Base-by-base conservation (phyloP, 208 protist species). In the Balamuthia mandrillaris region DNA sequence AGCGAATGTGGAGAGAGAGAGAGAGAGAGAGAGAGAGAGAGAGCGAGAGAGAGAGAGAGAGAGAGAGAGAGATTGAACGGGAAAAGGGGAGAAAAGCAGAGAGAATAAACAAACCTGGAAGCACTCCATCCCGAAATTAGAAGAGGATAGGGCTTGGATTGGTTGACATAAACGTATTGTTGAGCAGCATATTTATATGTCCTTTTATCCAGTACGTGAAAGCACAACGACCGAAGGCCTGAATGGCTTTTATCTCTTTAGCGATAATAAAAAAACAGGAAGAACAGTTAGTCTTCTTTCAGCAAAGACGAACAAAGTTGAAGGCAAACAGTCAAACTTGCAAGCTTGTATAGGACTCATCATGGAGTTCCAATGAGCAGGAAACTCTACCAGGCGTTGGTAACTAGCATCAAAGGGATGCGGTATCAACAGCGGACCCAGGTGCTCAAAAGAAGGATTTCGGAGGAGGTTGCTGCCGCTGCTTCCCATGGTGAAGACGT, bases 361-460 rank as follows among this genome's bases (percentile, higher is more conserved):
- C 66, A 77, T 77, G n/a, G 66, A 77, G n/a, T 77, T 39, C 66
- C 66, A 77, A 45, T 77, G 21, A 27, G 66, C 66, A 1, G 66
- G 66, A 31, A 77, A 77, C 44, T 39, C 44, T 10, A 56, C 66
- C 2, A 21, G 6, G 44, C 54, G 49, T 45, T 56, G 49, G 66
- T 77, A 77, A 45, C 54, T 77, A 39, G 33, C 35, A 45, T 77
- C 66, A 47, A 77, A 77, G 66, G 49, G 39, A 18, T 77, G 49
- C n/a, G 54, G 44, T 39, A 56, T 56, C 24, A 12, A 29, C 66
- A 56, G 66, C 41, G 66, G 66, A 10, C 66, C 66, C 3, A 16
- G 14, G 18, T 54, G 27, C 66, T 77, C 66, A 18, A 77, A 77
- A 29, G 66, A 77, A 47, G 66, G 66, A 45, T 77, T 77, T 24